These are phyloP conservation scores for Aspergillus persii DNA, from an alignment of 2,329 filamentous ascomycete genomes.

Conservation along the genomic window DNA sequence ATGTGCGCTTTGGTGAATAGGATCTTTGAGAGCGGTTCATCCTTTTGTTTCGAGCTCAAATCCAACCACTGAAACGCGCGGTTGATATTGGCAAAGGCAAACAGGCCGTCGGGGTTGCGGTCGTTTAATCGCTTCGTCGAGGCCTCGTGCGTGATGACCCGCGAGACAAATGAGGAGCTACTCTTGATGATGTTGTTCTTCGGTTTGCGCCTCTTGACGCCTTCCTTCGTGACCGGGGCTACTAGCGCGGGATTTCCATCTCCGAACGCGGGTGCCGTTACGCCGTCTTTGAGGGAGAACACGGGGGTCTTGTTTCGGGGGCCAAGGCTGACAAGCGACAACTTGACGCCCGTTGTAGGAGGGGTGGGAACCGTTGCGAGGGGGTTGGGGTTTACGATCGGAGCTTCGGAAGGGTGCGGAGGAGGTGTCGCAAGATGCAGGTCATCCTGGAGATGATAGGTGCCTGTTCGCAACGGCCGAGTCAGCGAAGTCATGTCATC, in stretches of 20 bases:
- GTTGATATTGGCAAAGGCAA: conserved; percentile 94
- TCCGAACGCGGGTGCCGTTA: conserved; percentile 68
- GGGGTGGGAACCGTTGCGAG: conserved; percentile 80
- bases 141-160: conserved; percentile 85
- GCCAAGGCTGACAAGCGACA: conserved; percentile 74
- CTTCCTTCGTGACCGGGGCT: conserved; percentile 62
- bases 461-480: conserved; percentile 56
- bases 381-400: conserved; percentile 82
- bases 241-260: conserved; percentile 76
- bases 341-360: conserved; percentile 78
- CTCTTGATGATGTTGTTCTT: conserved; percentile 99
- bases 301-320: conserved; percentile 50
- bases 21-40: conserved; percentile 91
- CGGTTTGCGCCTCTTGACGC: conserved; percentile 77
- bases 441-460: conserved; percentile 87
- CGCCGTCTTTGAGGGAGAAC: conserved; percentile 49
- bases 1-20: conserved; percentile 96
- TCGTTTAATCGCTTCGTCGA: conserved; percentile 77
- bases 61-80: conserved; percentile 96
- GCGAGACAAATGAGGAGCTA: conserved; percentile 97
- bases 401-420: conserved; percentile 90
- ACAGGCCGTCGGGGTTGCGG: conserved; percentile 72
- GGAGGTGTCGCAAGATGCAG: conserved; percentile 90
- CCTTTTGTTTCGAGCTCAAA: conserved; percentile 66
- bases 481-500: conserved; percentile 15